phyloP scores from a whole-genome alignment of 257 asterid genomes.

The Misopates orontium region DNA sequence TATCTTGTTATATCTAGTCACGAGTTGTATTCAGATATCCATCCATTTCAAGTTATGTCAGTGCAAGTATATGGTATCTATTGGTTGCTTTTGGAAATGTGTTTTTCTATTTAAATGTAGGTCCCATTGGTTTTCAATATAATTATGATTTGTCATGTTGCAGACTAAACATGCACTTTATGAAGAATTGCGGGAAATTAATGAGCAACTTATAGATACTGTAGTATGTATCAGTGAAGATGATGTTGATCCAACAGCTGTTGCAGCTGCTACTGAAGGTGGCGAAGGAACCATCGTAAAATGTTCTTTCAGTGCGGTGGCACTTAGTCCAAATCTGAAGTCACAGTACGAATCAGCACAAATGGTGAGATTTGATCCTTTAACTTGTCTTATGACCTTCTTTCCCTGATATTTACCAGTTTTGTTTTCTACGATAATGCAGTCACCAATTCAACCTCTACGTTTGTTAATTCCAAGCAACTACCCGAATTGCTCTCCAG shows the following conservation, averaged over 20 bases:
- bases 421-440: slow-evolving; percentile 34
- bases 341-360: slow-evolving; percentile 90
- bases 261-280: slow-evolving; percentile 75
- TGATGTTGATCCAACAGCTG: slow-evolving; percentile 81
- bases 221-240: slow-evolving; percentile 74
- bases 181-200: slow-evolving; percentile 84
- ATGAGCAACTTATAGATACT: slow-evolving; percentile 78
- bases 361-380: slow-evolving; percentile 57
- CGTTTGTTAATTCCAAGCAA: slow-evolving; percentile 72
- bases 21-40: background rate
- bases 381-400: slow-evolving; percentile 13
- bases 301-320: slow-evolving; percentile 81
- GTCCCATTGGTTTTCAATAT: background rate
- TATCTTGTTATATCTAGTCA: background rate
- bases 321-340: slow-evolving; percentile 82
- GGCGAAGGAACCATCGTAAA: slow-evolving; percentile 82
- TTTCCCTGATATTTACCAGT: slow-evolving; percentile 19
- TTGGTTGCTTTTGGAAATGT: background rate
- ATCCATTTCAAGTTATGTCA: background rate
- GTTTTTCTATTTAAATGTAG: background rate
- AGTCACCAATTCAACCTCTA: slow-evolving; percentile 95
- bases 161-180: slow-evolving; percentile 84
- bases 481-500: slow-evolving; percentile 83
- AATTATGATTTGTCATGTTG: slow-evolving; percentile 7
- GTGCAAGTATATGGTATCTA: background rate